These are phyloP conservation scores for Patellifolia procumbens DNA, from an alignment of 179 eudicot species.

Conservation along the genomic window DNA sequence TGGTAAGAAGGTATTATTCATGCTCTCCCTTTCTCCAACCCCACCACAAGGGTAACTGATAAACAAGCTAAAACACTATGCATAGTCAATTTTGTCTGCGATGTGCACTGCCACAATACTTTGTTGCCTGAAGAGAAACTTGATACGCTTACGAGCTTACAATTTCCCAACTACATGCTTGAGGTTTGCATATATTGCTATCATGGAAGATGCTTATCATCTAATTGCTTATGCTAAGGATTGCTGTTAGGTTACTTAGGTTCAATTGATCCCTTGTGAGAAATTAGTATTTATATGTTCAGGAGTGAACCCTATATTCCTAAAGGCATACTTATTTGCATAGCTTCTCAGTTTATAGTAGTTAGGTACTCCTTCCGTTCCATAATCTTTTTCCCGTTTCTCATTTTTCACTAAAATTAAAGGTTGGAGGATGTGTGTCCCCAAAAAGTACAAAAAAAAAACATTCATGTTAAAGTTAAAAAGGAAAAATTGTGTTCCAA, in stretches of 20 bases:
- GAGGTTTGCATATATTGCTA: background rate
- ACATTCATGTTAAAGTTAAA: no score
- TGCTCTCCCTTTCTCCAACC: background rate
- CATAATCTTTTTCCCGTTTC: no score
- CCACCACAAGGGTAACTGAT: background rate
- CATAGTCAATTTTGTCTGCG: background rate
- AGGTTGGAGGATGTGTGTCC: no score
- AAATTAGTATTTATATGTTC: background rate
- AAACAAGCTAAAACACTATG: background rate
- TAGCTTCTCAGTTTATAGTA: background rate
- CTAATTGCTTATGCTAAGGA: background rate
- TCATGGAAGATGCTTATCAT: conserved; percentile 3
- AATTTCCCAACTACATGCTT: background rate
- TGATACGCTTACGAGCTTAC: background rate
- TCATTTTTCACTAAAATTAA: no score
- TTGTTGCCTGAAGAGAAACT: background rate
- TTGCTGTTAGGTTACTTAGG: background rate
- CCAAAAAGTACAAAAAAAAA: no score
- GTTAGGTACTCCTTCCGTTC: no score
- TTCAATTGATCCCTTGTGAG: background rate
- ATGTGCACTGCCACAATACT: background rate
- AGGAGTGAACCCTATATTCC: background rate
- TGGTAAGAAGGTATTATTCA: conserved; percentile 62
- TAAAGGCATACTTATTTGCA: background rate
- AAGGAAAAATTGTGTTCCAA: no score